Evolutionary conservation across 805 yeast species (phyloP).

Genomic region (Myxozyma melibiosi): DNA sequence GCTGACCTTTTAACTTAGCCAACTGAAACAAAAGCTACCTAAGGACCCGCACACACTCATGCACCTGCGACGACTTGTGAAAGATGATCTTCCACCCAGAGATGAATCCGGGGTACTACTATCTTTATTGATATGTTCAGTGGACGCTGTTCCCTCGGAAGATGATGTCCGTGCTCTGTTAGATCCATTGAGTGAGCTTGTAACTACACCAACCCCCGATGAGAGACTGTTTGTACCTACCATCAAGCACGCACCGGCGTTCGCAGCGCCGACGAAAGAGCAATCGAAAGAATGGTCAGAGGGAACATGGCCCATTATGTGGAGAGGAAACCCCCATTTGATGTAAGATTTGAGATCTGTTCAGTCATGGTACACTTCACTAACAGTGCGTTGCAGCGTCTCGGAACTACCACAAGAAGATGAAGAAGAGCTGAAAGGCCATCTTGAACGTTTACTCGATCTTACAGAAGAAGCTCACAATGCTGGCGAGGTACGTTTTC

Average conservation of each 20-base stretch:
- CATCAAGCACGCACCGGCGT: slow-evolving; percentile 53
- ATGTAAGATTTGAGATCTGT: slow-evolving; percentile 33
- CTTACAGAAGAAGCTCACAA: slow-evolving; percentile 35
- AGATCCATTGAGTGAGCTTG: slow-evolving; percentile 12
- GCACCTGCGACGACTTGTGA: slow-evolving; percentile 44
- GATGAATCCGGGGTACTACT: slow-evolving; percentile 11
- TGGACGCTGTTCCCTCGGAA: slow-evolving; percentile 39
- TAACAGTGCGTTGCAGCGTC: slow-evolving; percentile 57
- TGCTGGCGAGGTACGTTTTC: slow-evolving; percentile 10
- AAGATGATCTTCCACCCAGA: slow-evolving; percentile 8
- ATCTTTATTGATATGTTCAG: slow-evolving; percentile 53
- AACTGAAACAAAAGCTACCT: slow-evolving; percentile 40
- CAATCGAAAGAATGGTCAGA: slow-evolving; percentile 65
- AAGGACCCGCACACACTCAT: slow-evolving; percentile 40
- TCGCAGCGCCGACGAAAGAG: slow-evolving; percentile 73
- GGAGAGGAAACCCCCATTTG: slow-evolving; percentile 83
- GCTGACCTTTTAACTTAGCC: slow-evolving; percentile 17
- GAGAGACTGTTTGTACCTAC: slow-evolving; percentile 16
- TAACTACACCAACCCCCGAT: neutral
- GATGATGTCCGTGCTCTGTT: slow-evolving; percentile 39
- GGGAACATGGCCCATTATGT: slow-evolving; percentile 80
- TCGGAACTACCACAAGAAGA: slow-evolving; percentile 56
- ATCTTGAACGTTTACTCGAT: slow-evolving; percentile 40
- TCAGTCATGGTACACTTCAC: too few relatives aligned
- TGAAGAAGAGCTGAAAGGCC: slow-evolving; percentile 46